Conservation (phyloP, 345 rosid genomes). For the Anacardium occidentale region DNA sequence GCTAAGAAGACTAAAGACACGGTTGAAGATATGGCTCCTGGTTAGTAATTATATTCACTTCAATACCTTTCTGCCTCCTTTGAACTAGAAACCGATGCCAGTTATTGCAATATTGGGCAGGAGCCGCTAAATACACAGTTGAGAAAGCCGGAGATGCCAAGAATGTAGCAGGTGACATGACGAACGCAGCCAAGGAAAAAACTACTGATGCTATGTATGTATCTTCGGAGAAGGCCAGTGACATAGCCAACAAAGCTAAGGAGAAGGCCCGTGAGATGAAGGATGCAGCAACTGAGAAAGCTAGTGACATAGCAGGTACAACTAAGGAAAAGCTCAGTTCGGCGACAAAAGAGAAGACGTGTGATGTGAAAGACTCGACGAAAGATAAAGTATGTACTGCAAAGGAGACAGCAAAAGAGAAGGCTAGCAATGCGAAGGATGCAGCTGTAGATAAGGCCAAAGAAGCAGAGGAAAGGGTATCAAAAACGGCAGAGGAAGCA, state of each 20-base stretch:
- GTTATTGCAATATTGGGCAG: slow-evolving; percentile 15
- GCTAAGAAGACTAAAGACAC: slow-evolving; percentile 33
- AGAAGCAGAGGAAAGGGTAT: slow-evolving; percentile 22
- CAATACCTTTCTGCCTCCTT: too few species aligned
- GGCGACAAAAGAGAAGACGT: slow-evolving; percentile 22
- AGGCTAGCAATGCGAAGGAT: slow-evolving; percentile 1
- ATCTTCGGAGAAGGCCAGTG: slow-evolving; percentile 23
- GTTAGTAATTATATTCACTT: slow-evolving; percentile 10
- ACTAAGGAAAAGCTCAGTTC: slow-evolving; percentile 9
- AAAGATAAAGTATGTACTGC: slow-evolving; percentile 20
- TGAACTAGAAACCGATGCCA: neutral
- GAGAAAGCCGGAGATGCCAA: slow-evolving; percentile 27
- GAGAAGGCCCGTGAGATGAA: slow-evolving; percentile 23
- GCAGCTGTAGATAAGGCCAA: slow-evolving; percentile 25
- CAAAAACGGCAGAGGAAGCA: slow-evolving; percentile 23
- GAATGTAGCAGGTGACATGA: slow-evolving; percentile 22
- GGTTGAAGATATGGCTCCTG: slow-evolving; percentile 35
- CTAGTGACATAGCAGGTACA: neutral
- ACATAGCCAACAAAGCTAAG: slow-evolving; percentile 24
- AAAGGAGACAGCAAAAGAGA: slow-evolving; percentile 25
- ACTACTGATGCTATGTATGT: slow-evolving; percentile 11
- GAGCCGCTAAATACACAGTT: slow-evolving; percentile 19
- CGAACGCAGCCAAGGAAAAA: slow-evolving; percentile 25
- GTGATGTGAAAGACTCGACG: slow-evolving; percentile 18
- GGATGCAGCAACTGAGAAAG: slow-evolving; percentile 28